phyloP scores from a whole-genome alignment of 257 asterid species.

The Leonotis leonurus region DNA sequence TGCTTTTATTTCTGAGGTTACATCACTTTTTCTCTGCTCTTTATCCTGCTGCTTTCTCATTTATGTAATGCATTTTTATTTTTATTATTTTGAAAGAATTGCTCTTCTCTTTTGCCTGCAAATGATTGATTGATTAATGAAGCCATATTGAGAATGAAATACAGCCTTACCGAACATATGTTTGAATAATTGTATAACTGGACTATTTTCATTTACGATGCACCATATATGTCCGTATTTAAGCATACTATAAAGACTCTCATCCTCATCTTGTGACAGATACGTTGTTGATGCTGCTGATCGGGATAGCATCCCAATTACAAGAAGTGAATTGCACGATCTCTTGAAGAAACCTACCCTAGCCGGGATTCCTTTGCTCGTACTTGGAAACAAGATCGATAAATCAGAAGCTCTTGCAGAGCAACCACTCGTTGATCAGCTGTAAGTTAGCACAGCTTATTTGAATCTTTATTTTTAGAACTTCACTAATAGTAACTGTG shows the following conservation, averaged over 20 bases:
- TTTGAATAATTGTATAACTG: no score
- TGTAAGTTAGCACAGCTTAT: constrained; percentile 36
- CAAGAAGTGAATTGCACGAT: constrained; percentile 69
- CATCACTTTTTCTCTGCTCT: no score
- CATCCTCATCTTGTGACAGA: constrained; percentile 29
- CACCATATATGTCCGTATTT: background rate
- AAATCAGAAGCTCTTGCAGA: constrained; percentile 70
- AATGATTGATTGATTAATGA: background rate
- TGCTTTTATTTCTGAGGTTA: no score
- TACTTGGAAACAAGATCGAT: constrained; percentile 83
- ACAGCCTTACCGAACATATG: no score
- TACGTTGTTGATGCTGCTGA: constrained; percentile 93
- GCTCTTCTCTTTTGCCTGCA: background rate
- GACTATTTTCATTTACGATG: background rate
- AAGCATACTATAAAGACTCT: no score
- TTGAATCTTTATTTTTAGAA: background rate
- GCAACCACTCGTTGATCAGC: constrained; percentile 63
- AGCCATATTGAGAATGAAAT: background rate
- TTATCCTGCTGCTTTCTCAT: no score
- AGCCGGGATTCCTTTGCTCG: constrained; percentile 63
- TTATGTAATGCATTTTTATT: no score
- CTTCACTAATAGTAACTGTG: background rate
- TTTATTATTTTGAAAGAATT: background rate
- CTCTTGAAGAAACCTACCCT: constrained; percentile 73
- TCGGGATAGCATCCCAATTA: constrained; percentile 69